Base-by-base conservation (phyloP, 1,284 basidiomycete genomes). In the Cryptococcus sp. region DNA sequence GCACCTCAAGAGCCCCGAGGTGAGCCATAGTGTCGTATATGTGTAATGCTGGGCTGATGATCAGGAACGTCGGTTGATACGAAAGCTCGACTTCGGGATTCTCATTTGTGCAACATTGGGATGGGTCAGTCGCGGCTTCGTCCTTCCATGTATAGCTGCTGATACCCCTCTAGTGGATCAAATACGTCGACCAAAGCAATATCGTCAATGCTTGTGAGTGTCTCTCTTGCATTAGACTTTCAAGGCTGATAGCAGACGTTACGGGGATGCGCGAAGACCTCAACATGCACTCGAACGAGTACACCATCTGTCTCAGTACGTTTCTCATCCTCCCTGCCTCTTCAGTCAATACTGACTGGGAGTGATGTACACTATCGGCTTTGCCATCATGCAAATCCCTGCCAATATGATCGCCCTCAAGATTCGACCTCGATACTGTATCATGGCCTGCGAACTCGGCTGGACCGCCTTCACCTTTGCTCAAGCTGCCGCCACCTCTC, bases 231-330 rank as follows among this genome's bases (percentile, higher is more conserved):
- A 31, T 14, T 31, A 7, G 28, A 31, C 7, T n/a, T n/a, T 31
- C 28, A 14, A 31, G 9, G 14, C 14, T 31, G 28, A 31, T 14
- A 31, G 59, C 58, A 10, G 59, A 63, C 37, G 65, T 66, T 25
- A 56, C 57, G 10, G 65, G 62, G 5, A 56, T 63, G 54, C 49
- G 54, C 40, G 59, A 59, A 36, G 59, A 64, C 45, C 52, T 65
- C 37, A 45, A 57, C 33, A 57, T 65, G 34, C 7, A 46, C 7
- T 60, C 51, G 18, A 59, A 62, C 42, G 44, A 67, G 35, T 67
- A 66, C 51, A 62, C 39, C 37, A 24, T 43, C 48, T 42, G 50
- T 16, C 45, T 22, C 32, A 36, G 14, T 35, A 11, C 12, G 42
- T 12, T 7, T 24, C n/a, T 21, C n/a, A 21, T 24, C 10, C 14